A percentile compares a stretch with the other conserved stretches of the same genome.
Evolutionary conservation across 139 green algal species (phyloP).

Genomic region (Pleodorina starrii): DNA sequence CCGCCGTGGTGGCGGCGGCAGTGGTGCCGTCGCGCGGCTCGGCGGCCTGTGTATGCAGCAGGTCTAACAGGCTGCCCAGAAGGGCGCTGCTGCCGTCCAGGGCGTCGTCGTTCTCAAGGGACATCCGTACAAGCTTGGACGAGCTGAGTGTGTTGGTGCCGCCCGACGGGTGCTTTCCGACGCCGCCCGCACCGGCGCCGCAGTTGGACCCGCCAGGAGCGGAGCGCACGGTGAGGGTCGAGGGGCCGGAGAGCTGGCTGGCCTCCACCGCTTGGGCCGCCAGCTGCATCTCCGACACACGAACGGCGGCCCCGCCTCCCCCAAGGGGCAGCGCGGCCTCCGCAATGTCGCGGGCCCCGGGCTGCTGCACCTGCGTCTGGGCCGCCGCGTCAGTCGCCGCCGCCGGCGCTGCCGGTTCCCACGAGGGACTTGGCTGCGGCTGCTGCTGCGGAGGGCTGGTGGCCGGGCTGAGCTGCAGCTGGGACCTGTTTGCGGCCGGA

Average conservation of each 20-base stretch:
- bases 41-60: slow-evolving; percentile 3
- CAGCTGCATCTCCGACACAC: background rate
- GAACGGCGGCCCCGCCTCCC: too few species aligned
- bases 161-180: background rate
- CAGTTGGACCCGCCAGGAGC: background rate
- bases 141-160: background rate
- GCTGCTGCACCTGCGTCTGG: background rate
- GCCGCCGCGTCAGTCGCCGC: too few species aligned
- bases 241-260: background rate
- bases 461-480: too few species aligned
- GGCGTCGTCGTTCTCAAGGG: slow-evolving; percentile 5
- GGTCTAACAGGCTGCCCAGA: slow-evolving; percentile 20
- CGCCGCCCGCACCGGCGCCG: background rate
- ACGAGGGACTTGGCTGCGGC: too few species aligned
- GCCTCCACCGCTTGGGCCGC: background rate
- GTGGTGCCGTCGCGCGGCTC: background rate
- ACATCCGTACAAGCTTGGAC: slow-evolving; percentile 1
- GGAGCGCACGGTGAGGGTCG: background rate
- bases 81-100: background rate
- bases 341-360: background rate
- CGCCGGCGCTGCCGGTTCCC: too few species aligned
- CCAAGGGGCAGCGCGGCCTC: background rate
- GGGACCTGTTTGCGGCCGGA: too few species aligned
- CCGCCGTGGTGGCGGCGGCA: too few species aligned
- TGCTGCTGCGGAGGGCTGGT: background rate